Conservation (phyloP, 768 basidiomycete species). For the Calocera viscosa region DNA sequence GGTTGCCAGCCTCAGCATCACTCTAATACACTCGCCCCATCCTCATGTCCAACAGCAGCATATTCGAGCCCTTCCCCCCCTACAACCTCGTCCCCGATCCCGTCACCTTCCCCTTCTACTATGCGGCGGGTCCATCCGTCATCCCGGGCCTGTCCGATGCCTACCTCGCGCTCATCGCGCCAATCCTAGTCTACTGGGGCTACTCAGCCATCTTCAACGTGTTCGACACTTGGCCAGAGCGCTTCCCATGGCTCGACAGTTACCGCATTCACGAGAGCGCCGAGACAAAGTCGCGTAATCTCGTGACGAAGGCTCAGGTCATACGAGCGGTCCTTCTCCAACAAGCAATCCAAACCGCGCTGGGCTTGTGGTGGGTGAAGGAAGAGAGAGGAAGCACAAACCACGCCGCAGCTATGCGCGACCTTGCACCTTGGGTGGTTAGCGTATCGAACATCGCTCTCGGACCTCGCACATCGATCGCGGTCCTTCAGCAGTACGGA, state of each 20-base stretch:
- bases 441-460: constrained; percentile 30
- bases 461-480: constrained; percentile 32
- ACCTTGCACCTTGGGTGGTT: constrained; percentile 29
- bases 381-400: constrained; percentile 29
- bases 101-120: constrained; percentile 30
- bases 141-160: constrained; percentile 56
- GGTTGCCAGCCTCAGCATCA: background rate
- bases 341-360: constrained; percentile 66
- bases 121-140: constrained; percentile 24
- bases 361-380: constrained; percentile 59
- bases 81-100: constrained; percentile 9
- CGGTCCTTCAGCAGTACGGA: constrained; percentile 30
- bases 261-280: constrained; percentile 79
- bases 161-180: constrained; percentile 55
- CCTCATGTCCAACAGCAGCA: background rate
- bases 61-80: background rate
- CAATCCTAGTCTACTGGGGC: constrained; percentile 74
- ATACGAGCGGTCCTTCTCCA: constrained; percentile 72
- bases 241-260: constrained; percentile 59
- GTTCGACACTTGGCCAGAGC: constrained; percentile 57
- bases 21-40: background rate
- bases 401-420: constrained; percentile 32
- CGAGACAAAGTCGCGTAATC: constrained; percentile 65
- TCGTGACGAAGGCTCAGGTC: constrained; percentile 58
- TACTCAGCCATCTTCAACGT: constrained; percentile 66